phyloP scores from a whole-genome alignment of 345 rosid genomes.

The Laguncularia racemosa region DNA sequence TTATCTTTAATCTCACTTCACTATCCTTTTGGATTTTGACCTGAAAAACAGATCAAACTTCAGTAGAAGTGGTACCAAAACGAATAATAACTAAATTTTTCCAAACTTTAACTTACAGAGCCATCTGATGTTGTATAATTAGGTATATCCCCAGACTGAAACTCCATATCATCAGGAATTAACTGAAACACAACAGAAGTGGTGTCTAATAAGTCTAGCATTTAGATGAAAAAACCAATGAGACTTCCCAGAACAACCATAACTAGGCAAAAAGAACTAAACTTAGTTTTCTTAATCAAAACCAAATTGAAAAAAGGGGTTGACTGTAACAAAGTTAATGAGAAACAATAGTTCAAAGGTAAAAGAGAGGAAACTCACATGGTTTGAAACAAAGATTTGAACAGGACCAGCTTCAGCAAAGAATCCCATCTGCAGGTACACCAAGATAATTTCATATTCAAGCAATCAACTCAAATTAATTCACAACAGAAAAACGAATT shows the following conservation, averaged over 20 bases:
- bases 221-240: neutral
- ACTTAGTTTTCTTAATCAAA: neutral
- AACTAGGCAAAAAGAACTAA: neutral
- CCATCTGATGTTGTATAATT: slow-evolving; percentile 89
- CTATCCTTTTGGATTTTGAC: slow-evolving; percentile 92
- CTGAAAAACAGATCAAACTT: slow-evolving; percentile 24
- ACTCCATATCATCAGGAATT: slow-evolving; percentile 97
- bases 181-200: slow-evolving; percentile 28
- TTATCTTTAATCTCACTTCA: slow-evolving; percentile 87
- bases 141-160: slow-evolving; percentile 90
- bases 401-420: slow-evolving; percentile 98
- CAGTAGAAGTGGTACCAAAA: slow-evolving; percentile 4
- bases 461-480: neutral
- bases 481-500: too few species aligned
- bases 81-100: neutral
- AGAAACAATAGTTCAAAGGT: neutral
- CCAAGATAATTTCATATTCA: neutral
- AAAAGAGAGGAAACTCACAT: slow-evolving; percentile 36
- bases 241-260: neutral
- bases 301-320: neutral
- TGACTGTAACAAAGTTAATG: too few species aligned
- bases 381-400: slow-evolving; percentile 93
- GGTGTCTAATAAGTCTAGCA: neutral
- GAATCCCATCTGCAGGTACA: slow-evolving; percentile 71
- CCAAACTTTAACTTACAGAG: slow-evolving; percentile 39